Percentiles rank a stretch among this genome's conserved stretches.
Evolutionary conservation across 331 rosid genomes (phyloP).

Genomic region (Phaseolus coccineus): DNA sequence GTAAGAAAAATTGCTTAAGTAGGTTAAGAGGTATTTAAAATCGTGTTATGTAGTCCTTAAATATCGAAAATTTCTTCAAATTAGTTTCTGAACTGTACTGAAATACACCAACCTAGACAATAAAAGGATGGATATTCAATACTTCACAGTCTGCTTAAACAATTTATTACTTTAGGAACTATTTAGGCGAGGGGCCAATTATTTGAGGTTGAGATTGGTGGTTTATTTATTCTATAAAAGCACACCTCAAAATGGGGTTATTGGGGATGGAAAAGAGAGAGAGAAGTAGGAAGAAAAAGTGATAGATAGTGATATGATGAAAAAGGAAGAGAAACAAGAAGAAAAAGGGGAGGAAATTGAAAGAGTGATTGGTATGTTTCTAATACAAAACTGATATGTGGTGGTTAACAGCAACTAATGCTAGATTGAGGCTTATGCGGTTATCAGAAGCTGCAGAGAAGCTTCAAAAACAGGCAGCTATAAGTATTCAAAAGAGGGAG

Average conservation of each 20-base stretch:
- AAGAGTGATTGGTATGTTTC: background rate
- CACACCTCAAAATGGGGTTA: background rate
- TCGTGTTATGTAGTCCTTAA: background rate
- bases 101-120: background rate
- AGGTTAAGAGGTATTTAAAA: background rate
- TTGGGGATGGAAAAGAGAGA: background rate
- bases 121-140: background rate
- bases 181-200: background rate
- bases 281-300: background rate
- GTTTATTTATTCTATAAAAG: background rate
- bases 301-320: background rate
- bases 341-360: background rate
- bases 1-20: background rate
- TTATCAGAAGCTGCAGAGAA: constrained; percentile 96
- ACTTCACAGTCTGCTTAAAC: background rate
- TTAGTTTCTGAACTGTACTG: background rate
- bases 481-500: constrained; percentile 69
- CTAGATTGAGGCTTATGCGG: constrained; percentile 80
- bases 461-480: constrained; percentile 80
- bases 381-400: background rate
- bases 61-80: background rate
- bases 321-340: background rate
- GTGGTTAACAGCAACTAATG: constrained; percentile 72
- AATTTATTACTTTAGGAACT: background rate
- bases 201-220: background rate